phyloP scores from a whole-genome alignment of 2,329 filamentous ascomycete species.

The Blumeria hordei region DNA sequence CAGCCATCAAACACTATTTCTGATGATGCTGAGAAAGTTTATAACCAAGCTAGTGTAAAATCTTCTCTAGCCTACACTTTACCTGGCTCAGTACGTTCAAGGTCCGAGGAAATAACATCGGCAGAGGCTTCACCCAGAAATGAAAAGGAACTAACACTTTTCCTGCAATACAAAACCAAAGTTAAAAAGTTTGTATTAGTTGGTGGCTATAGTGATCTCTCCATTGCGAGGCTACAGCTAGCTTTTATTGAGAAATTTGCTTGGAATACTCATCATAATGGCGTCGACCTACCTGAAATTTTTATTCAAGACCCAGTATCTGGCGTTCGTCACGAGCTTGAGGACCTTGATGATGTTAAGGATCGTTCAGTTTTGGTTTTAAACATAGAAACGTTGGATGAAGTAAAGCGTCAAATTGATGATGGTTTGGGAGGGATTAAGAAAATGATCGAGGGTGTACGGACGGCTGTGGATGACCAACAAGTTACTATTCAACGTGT shows the following conservation, averaged over 20 bases:
- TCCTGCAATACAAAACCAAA: conserved; percentile 87
- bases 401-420: conserved; percentile 90
- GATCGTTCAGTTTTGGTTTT: conserved; percentile 86
- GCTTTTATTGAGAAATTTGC: conserved; percentile 98
- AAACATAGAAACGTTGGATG: conserved; percentile 79
- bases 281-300: conserved; percentile 79
- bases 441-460: conserved; percentile 64
- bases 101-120: conserved; percentile 27
- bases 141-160: conserved; percentile 75
- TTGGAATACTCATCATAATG: conserved; percentile 93
- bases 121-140: conserved; percentile 43
- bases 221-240: conserved; percentile 68
- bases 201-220: conserved; percentile 64
- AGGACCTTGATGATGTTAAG: conserved; percentile 81
- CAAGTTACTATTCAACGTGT: conserved; percentile 61
- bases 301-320: conserved; percentile 94
- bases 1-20: neutral
- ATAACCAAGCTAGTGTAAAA: neutral
- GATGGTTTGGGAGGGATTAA: conserved; percentile 66
- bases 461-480: conserved; percentile 64
- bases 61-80: conserved; percentile 3
- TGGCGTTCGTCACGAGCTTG: conserved; percentile 86
- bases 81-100: conserved; percentile 18
- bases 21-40: neutral
- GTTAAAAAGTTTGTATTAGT: conserved; percentile 87